Base-by-base conservation (phyloP, 495 filamentous ascomycete species). In the Hyphodiscus hymeniophilus region DNA sequence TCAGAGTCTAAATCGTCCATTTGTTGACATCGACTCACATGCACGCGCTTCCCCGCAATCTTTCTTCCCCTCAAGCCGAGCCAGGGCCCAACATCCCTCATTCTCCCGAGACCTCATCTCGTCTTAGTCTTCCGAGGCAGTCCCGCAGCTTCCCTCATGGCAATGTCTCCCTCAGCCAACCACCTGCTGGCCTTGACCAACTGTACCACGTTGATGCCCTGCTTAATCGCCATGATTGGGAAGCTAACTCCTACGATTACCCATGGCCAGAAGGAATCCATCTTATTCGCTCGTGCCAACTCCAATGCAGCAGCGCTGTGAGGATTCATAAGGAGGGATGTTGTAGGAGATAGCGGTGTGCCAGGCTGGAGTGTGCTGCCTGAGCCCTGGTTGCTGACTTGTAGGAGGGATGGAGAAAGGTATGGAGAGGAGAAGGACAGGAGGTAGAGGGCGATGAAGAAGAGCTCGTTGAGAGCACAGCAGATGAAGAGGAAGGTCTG, bases 371-470 rank as follows among this genome's bases (percentile, higher is more conserved):
- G 72, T 22, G 74, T 76, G 16, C 72, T 72, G 1, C 67, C 74
- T 22, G 68, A 55, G 40, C 70, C 72, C 6, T 67, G 61, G 3
- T 57, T 56, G 42, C 66, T 45, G 60, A 64, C 45, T 21, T 65
- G 64, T 21, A 95, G 79, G 15, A 96, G 85, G 22, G 83, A 84
- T 0, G 90, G 88, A 2, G 87, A 89, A 47, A 96, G 77, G 22
- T 75, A 73, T 1, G 90, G 90, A 31, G 85, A 90, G 38, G 83
- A 89, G 76, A 99, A 99, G 56, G 89, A 95, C 36, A 99, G 80
- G 35, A 99, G 85, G 71, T 99, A 99, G 53, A 97, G 77, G 36
- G 89, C 89, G 62, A 99, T 89, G 73, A 97, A 99, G 74, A 95
- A 97, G 48, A 86, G 64, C 66, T 99, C 94, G 66, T 97, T 97